Conservation (phyloP, 2,329 filamentous ascomycete species). For the Diaporthe sp. region DNA sequence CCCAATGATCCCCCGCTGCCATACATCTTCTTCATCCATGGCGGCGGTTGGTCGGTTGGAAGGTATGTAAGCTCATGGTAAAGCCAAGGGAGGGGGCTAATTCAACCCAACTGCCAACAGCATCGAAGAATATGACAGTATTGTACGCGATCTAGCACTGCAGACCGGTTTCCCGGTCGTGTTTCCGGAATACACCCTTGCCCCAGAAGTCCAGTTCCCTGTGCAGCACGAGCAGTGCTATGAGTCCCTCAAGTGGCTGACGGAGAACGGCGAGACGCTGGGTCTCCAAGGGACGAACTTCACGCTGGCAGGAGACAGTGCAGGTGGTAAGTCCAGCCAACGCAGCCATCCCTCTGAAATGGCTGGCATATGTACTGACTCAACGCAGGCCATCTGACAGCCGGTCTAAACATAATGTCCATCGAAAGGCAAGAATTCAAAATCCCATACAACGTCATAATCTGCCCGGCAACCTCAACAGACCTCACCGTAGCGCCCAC, state of each 20-base stretch:
- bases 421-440: not conserved
- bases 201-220: not conserved
- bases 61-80: not conserved
- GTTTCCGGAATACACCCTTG: slow-evolving; percentile 7
- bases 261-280: slow-evolving; percentile 5
- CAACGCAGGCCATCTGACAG: not conserved
- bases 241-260: slow-evolving; percentile 5
- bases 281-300: not conserved
- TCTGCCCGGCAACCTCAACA: not conserved
- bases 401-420: slow-evolving; percentile 9
- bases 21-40: not conserved
- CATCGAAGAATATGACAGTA: slow-evolving; percentile 15
- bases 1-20: not conserved
- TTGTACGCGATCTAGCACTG: slow-evolving; percentile 13
- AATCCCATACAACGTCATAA: slow-evolving; percentile 11
- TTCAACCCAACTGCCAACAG: not conserved
- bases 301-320: slow-evolving; percentile 1
- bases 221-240: slow-evolving; percentile 8
- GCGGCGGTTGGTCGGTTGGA: not conserved
- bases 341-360: accelerated
- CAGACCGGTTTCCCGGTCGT: not conserved
- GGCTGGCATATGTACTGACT: not conserved
- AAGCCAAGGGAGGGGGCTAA: not conserved
- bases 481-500: not conserved
- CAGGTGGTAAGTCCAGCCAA: not conserved